These are phyloP conservation scores for Cadophora sp. DNA, from an alignment of 2,329 filamentous ascomycete genomes.

Conservation along the genomic window DNA sequence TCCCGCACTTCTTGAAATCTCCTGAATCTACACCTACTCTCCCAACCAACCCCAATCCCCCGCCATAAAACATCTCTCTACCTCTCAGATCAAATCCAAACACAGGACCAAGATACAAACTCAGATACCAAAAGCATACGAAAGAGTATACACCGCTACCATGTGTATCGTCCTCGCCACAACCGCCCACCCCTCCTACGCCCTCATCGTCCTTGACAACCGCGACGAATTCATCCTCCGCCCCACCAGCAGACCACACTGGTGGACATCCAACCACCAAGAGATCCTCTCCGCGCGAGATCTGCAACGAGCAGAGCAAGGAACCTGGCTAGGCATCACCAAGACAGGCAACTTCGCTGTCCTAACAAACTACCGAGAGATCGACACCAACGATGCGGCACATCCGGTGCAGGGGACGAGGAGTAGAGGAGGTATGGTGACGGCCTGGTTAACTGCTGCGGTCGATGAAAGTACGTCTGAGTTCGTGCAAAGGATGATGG, in stretches of 20 bases:
- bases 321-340: slow-evolving; percentile 71
- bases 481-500: slow-evolving; percentile 60
- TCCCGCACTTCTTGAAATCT: slow-evolving; percentile 15
- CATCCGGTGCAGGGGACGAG: slow-evolving; percentile 60
- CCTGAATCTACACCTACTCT: background rate
- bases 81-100: background rate
- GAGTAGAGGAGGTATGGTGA: slow-evolving; percentile 70
- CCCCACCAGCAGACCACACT: slow-evolving; percentile 68
- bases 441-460: slow-evolving; percentile 62
- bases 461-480: slow-evolving; percentile 54
- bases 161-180: slow-evolving; percentile 84
- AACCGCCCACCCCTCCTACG: slow-evolving; percentile 77
- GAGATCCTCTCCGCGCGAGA: slow-evolving; percentile 65
- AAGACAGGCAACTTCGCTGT: slow-evolving; percentile 65
- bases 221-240: slow-evolving; percentile 75
- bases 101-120: background rate
- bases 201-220: slow-evolving; percentile 78
- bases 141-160: slow-evolving; percentile 25
- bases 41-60: background rate
- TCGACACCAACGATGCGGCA: slow-evolving; percentile 53
- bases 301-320: slow-evolving; percentile 65
- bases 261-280: slow-evolving; percentile 55
- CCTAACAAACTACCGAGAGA: slow-evolving; percentile 71
- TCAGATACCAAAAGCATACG: background rate
- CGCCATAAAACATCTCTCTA: background rate